phyloP scores from a whole-genome alignment of 495 filamentous ascomycete genomes.

The Annulohypoxylon stygium region DNA sequence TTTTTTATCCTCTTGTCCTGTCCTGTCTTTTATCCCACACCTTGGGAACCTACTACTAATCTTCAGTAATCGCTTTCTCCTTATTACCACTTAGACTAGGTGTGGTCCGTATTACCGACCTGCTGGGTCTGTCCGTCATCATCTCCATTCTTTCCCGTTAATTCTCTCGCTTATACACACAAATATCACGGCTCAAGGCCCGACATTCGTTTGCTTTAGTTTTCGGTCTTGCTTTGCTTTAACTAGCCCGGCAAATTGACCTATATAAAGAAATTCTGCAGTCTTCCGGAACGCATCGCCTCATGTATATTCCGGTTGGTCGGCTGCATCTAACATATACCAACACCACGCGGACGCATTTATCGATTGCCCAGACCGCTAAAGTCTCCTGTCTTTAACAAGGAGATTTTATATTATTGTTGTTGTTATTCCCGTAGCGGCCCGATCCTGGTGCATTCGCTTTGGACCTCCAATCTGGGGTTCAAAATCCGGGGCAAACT shows the following conservation, averaged over 20 bases:
- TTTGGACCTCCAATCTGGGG: slow-evolving; percentile 14
- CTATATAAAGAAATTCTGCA: slow-evolving; percentile 33
- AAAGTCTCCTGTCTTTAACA: slow-evolving; percentile 31
- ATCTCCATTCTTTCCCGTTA: slow-evolving; percentile 25
- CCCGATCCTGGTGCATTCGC: slow-evolving; percentile 29
- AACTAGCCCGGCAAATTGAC: slow-evolving; percentile 42
- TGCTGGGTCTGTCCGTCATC: slow-evolving; percentile 13
- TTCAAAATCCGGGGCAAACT: slow-evolving; percentile 12
- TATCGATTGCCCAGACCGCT: slow-evolving; percentile 36
- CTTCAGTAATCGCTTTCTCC: slow-evolving; percentile 13
- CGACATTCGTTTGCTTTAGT: slow-evolving; percentile 40
- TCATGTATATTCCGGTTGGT: slow-evolving; percentile 45
- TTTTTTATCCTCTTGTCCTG: slow-evolving; percentile 39
- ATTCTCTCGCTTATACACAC: slow-evolving; percentile 38
- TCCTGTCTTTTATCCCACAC: slow-evolving; percentile 38
- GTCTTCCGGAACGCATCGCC: slow-evolving; percentile 34
- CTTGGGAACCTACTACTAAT: slow-evolving; percentile 32
- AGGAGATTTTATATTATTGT: slow-evolving; percentile 27
- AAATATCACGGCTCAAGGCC: slow-evolving; percentile 38
- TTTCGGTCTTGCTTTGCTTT: slow-evolving; percentile 44
- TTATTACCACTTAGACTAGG: slow-evolving; percentile 18
- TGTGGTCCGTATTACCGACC: slow-evolving; percentile 32
- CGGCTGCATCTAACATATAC: slow-evolving; percentile 44
- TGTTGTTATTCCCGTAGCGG: slow-evolving; percentile 34
- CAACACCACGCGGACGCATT: slow-evolving; percentile 36